A percentile compares a stretch with the other conserved stretches of the same genome.
phyloP scores from a whole-genome alignment of 2,329 filamentous ascomycete genomes.

The Epichloe festucae region DNA sequence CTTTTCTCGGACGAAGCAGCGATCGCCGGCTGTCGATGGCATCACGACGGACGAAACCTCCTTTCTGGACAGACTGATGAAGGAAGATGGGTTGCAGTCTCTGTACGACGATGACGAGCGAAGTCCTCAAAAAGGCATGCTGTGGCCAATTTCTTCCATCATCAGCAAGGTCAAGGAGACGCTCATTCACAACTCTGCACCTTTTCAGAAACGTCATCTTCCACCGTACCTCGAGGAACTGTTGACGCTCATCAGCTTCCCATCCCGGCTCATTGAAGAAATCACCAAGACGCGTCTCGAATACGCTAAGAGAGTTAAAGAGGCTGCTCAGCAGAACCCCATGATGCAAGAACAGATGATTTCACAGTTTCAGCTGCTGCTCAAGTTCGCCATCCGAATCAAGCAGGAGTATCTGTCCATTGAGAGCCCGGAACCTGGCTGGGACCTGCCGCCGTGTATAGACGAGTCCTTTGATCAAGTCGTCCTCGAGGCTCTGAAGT shows the following conservation, averaged over 20 bases:
- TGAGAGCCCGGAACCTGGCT: slow-evolving; percentile 76
- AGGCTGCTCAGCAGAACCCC: slow-evolving; percentile 78
- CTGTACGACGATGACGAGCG: slow-evolving; percentile 59
- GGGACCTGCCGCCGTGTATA: slow-evolving; percentile 91
- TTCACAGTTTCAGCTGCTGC: slow-evolving; percentile 81
- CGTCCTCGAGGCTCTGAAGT: slow-evolving; percentile 84
- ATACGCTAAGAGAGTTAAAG: slow-evolving; percentile 91
- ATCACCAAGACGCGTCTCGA: slow-evolving; percentile 85
- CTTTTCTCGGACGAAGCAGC: slow-evolving; percentile 63
- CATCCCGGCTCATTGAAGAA: slow-evolving; percentile 87
- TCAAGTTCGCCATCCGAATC: slow-evolving; percentile 83
- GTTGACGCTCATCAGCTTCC: slow-evolving; percentile 92
- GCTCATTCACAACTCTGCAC: slow-evolving; percentile 71
- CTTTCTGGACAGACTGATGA: slow-evolving; percentile 87
- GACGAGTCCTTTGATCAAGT: slow-evolving; percentile 92
- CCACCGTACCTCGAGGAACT: slow-evolving; percentile 96
- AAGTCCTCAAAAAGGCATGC: slow-evolving; percentile 54
- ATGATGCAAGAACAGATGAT: slow-evolving; percentile 99
- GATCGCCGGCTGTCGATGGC: slow-evolving; percentile 51
- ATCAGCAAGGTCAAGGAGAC: slow-evolving; percentile 91
- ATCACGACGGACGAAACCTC: slow-evolving; percentile 76
- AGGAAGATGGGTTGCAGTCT: slow-evolving; percentile 88
- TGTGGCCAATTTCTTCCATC: slow-evolving; percentile 69
- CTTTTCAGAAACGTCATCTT: slow-evolving; percentile 78
- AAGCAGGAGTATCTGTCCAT: slow-evolving; percentile 80